Conservation (phyloP, 441 rosid species). For the Sinapis alba region DNA sequence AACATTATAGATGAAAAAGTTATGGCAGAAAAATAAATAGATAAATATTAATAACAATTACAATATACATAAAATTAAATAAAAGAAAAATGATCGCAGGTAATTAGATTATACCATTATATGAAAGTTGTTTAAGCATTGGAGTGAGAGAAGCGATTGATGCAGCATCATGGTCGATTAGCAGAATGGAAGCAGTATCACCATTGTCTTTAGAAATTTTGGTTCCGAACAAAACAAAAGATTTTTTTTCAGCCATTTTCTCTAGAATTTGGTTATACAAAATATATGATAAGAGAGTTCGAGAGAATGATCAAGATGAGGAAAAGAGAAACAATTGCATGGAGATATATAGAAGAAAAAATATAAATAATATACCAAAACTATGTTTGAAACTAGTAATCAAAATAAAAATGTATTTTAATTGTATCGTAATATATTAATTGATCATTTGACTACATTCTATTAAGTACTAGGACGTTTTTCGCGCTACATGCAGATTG, state of each 20-base stretch:
- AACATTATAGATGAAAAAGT: neutral
- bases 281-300: neutral
- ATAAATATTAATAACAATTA: neutral
- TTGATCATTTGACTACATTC: neutral
- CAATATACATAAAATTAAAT: neutral
- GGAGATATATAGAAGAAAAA: neutral
- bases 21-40: neutral
- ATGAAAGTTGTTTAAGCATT: neutral
- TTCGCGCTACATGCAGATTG: too few relatives aligned
- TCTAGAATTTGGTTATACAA: neutral
- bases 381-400: neutral
- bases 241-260: neutral
- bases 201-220: neutral
- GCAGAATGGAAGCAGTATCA: neutral
- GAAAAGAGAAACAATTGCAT: neutral
- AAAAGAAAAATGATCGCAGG: neutral
- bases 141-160: constrained; percentile 11
- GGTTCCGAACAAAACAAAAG: neutral
- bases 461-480: too few relatives aligned
- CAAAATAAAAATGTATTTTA: neutral
- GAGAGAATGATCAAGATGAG: neutral
- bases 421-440: neutral
- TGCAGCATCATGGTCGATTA: constrained; percentile 18
- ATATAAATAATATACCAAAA: neutral
- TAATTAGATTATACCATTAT: neutral